phyloP scores from a whole-genome alignment of 2,329 filamentous ascomycete species.

The Fusarium sulawesiense region DNA sequence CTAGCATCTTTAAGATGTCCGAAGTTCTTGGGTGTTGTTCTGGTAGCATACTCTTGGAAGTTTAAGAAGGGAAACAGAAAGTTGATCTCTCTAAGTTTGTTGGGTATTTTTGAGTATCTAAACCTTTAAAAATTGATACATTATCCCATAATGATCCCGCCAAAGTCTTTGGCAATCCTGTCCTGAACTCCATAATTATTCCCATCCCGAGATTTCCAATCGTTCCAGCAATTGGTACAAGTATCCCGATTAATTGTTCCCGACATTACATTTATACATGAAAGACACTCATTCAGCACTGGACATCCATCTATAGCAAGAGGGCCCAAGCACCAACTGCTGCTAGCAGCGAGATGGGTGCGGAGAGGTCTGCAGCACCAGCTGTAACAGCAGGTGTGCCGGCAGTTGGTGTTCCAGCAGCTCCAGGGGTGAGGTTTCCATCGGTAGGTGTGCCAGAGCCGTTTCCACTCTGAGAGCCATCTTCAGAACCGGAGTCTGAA shows the following conservation, averaged over 20 bases:
- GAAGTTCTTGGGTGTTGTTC: not conserved
- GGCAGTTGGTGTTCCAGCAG: slow-evolving; percentile 38
- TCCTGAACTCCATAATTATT: slow-evolving; percentile 24
- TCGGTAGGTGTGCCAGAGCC: slow-evolving; percentile 20
- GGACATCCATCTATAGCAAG: slow-evolving; percentile 45
- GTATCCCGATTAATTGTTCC: slow-evolving; percentile 38
- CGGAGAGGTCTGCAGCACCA: slow-evolving; percentile 50
- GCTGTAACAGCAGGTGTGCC: slow-evolving; percentile 33
- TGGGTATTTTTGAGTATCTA: slow-evolving; percentile 26
- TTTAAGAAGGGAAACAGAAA: not conserved
- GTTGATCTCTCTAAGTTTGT: slow-evolving; percentile 24
- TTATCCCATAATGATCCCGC: slow-evolving; percentile 5
- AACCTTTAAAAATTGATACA: slow-evolving; percentile 22
- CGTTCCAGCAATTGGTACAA: slow-evolving; percentile 38
- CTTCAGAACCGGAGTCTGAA: not conserved
- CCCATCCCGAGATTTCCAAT: slow-evolving; percentile 36
- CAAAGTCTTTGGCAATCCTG: not conserved
- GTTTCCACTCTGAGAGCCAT: not conserved
- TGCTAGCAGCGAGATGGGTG: slow-evolving; percentile 57
- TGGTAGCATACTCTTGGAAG: too few relatives aligned
- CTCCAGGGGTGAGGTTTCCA: slow-evolving; percentile 22
- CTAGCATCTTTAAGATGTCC: not conserved
- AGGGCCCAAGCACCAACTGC: slow-evolving; percentile 58
- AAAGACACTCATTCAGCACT: slow-evolving; percentile 7
- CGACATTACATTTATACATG: slow-evolving; percentile 29